Evolutionary conservation across 139 green algal genomes (phyloP).

Genomic region (Haematococcus sp.): DNA sequence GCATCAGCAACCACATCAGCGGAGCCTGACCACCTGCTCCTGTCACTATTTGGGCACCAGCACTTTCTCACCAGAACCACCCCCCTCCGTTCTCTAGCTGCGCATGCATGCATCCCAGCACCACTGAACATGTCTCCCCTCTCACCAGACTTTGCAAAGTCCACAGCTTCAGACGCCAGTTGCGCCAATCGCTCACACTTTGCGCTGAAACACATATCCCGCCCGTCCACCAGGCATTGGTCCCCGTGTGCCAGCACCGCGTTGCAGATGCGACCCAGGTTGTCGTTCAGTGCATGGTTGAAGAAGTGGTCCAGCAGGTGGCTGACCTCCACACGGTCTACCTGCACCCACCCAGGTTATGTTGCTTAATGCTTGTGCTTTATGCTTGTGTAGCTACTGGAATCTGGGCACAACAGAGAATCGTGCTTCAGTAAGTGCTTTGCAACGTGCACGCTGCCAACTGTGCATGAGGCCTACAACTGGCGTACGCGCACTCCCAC

Average conservation of each 20-base stretch:
- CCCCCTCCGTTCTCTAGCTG: not conserved
- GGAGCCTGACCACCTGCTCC: not conserved
- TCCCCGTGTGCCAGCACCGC: not conserved
- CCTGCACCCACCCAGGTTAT: not conserved
- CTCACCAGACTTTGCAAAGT: constrained; percentile 1
- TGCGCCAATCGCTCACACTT: not conserved
- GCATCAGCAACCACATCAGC: too few species aligned
- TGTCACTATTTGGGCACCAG: too few species aligned
- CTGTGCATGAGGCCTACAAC: too few species aligned
- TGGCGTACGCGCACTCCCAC: too few species aligned
- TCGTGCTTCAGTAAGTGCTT: too few species aligned
- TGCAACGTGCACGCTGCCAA: not conserved
- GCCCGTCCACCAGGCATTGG: not conserved
- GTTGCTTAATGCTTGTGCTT: too few species aligned
- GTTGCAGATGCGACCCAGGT: not conserved
- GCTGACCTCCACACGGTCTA: not conserved
- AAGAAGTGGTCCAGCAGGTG: not conserved
- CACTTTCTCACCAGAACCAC: not conserved
- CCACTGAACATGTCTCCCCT: not conserved
- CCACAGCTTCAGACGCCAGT: not conserved
- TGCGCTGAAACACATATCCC: not conserved
- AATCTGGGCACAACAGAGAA: too few species aligned
- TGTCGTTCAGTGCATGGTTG: not conserved
- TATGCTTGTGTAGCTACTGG: too few species aligned
- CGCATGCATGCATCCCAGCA: not conserved